Evolutionary conservation across 2,329 filamentous ascomycete genomes (phyloP).

Genomic region (Xylariomycetidae sp.): DNA sequence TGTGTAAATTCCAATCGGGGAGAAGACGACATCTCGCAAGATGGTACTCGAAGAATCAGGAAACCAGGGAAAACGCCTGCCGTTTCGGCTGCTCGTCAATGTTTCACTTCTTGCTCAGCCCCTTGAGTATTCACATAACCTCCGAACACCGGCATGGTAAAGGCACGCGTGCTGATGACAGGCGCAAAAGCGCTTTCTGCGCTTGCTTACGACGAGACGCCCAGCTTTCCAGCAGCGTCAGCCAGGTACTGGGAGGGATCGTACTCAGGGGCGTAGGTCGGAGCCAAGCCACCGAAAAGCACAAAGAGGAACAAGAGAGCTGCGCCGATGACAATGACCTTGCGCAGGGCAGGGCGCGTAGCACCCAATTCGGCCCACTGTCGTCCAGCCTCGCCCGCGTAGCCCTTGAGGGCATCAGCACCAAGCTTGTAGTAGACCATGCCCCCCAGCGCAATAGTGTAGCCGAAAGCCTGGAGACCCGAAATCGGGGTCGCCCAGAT

Average conservation of each 20-base stretch:
- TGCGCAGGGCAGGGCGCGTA: conserved; percentile 69
- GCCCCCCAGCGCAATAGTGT: conserved; percentile 70
- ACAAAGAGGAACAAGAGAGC: conserved; percentile 61
- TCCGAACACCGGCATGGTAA: conserved; percentile 15
- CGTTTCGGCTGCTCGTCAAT: no score
- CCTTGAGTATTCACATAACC: conserved; percentile 7
- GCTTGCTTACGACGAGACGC: conserved; percentile 22
- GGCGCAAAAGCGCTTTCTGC: no score
- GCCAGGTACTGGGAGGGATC: conserved; percentile 44
- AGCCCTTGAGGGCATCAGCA: conserved; percentile 75
- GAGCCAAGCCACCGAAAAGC: conserved; percentile 62
- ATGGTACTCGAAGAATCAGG: conserved; percentile 18
- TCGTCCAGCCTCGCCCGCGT: conserved; percentile 64
- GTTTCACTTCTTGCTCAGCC: no score
- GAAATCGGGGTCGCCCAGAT: conserved; percentile 76
- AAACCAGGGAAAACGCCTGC: conserved; percentile 10
- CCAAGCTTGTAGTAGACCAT: conserved; percentile 86
- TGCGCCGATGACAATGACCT: conserved; percentile 63
- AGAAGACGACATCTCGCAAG: no score
- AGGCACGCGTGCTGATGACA: no score
- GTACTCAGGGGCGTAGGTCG: conserved; percentile 51
- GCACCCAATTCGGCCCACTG: conserved; percentile 83
- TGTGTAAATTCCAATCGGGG: no score
- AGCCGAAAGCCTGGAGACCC: conserved; percentile 74
- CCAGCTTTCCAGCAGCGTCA: conserved; percentile 44